Conservation (phyloP, 768 basidiomycete species). For the Cyathus striatus region DNA sequence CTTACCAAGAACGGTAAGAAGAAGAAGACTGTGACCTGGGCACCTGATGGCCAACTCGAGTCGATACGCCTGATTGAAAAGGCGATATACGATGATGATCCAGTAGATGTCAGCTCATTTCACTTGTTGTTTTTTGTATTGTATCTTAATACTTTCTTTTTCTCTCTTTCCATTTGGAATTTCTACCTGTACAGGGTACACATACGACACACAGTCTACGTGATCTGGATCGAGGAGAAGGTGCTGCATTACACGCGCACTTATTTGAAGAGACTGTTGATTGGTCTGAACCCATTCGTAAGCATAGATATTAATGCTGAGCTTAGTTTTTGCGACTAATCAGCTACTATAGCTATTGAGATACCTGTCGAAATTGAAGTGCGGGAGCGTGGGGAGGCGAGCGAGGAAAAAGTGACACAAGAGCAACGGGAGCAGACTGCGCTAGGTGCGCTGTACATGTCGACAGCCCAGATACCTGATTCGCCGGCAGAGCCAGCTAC, state of each 20-base stretch:
- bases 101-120: slow-evolving; percentile 66
- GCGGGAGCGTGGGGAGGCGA: slow-evolving; percentile 55
- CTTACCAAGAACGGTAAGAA: slow-evolving; percentile 45
- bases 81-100: slow-evolving; percentile 87
- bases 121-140: slow-evolving; percentile 32
- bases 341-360: slow-evolving; percentile 44
- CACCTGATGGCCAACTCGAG: slow-evolving; percentile 69
- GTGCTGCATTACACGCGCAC: slow-evolving; percentile 77
- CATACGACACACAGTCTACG: slow-evolving; percentile 69
- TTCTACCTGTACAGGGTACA: slow-evolving; percentile 56
- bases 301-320: slow-evolving; percentile 27
- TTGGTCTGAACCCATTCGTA: slow-evolving; percentile 81
- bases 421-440: slow-evolving; percentile 78
- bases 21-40: slow-evolving; percentile 79
- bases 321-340: neutral
- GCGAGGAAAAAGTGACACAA: slow-evolving; percentile 64
- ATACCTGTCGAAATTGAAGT: slow-evolving; percentile 54
- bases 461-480: slow-evolving; percentile 67
- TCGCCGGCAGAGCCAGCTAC: slow-evolving; percentile 62
- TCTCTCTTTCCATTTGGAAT: slow-evolving; percentile 12
- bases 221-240: slow-evolving; percentile 85
- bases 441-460: slow-evolving; percentile 71
- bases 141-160: slow-evolving; percentile 45
- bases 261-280: slow-evolving; percentile 84
- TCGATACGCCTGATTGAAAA: slow-evolving; percentile 76